Percentiles rank a stretch among this genome's conserved stretches.
phyloP scores from a whole-genome alignment of 768 basidiomycete genomes.

The Leccinum boreale region DNA sequence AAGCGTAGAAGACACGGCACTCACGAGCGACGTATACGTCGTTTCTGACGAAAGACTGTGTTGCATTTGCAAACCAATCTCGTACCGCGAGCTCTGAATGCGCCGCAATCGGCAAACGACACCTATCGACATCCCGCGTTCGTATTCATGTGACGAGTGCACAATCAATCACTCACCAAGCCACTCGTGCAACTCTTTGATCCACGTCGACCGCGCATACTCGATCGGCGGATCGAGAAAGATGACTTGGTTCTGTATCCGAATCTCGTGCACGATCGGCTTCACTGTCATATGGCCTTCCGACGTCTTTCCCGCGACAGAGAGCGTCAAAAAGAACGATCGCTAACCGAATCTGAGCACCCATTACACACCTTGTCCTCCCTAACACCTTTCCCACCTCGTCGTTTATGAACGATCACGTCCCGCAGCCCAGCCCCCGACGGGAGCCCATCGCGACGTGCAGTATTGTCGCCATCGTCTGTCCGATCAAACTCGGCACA shows the following conservation, averaged over 20 bases:
- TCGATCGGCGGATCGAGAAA: constrained; percentile 98
- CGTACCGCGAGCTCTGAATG: constrained; percentile 94
- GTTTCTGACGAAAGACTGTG: constrained; percentile 59
- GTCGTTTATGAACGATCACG: not conserved
- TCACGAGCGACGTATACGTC: constrained; percentile 74
- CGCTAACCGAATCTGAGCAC: not conserved
- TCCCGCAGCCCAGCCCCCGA: not conserved
- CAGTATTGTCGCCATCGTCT: constrained; percentile 72
- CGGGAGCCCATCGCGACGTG: constrained; percentile 32
- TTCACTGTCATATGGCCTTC: constrained; percentile 76
- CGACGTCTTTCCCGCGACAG: constrained; percentile 46
- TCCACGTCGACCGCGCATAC: constrained; percentile 86
- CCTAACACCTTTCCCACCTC: constrained; percentile 59
- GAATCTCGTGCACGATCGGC: constrained; percentile 91
- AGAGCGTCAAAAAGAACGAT: not conserved
- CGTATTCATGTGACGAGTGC: not conserved
- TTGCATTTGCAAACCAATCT: constrained; percentile 93
- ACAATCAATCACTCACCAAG: constrained; percentile 48
- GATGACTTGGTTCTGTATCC: constrained; percentile 98
- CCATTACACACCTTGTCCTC: constrained; percentile 71
- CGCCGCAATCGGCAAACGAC: constrained; percentile 83
- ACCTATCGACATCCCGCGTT: constrained; percentile 45
- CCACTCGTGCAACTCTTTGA: constrained; percentile 86
- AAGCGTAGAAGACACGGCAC: not conserved
- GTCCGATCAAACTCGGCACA: constrained; percentile 79